Evolutionary conservation across 352 stramenopile species (phyloP).

Genomic region (Phytophthora ohioensis): DNA sequence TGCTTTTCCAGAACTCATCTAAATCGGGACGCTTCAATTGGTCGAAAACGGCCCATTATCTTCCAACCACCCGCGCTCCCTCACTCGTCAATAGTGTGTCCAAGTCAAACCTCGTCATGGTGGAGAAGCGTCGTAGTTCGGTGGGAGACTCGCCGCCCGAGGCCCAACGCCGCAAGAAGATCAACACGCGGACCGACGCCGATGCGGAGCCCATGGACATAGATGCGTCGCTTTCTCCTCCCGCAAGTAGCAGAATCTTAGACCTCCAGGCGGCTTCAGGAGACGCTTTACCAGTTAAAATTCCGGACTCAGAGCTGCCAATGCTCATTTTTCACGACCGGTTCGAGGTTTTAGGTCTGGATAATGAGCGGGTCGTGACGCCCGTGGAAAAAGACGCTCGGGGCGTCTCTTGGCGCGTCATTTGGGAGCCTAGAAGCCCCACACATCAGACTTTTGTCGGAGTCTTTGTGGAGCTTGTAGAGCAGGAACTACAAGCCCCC

Average conservation of each 20-base stretch:
- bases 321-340: constrained; percentile 43
- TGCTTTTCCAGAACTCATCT: neutral
- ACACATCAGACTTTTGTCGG: constrained; percentile 57
- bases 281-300: constrained; percentile 27
- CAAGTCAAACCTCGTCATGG: constrained; percentile 38
- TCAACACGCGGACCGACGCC: constrained; percentile 18
- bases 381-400: constrained; percentile 43
- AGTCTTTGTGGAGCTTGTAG: constrained; percentile 70
- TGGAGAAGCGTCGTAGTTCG: constrained; percentile 60
- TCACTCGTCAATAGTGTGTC: neutral
- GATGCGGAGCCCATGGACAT: constrained; percentile 22
- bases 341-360: constrained; percentile 55
- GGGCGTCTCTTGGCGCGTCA: constrained; percentile 62
- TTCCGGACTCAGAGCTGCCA: neutral
- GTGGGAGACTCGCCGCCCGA: constrained; percentile 30
- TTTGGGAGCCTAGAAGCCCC: constrained; percentile 68
- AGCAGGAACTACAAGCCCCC: constrained; percentile 1
- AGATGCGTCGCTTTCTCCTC: constrained; percentile 9
- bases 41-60: constrained; percentile 35
- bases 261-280: constrained; percentile 17
- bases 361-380: constrained; percentile 44
- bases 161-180: constrained; percentile 43
- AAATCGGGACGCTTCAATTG: constrained; percentile 31
- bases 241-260: neutral
- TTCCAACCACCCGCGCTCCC: constrained; percentile 33